Conservation (phyloP, 2,329 filamentous ascomycete genomes). For the Alternaria arborescens region DNA sequence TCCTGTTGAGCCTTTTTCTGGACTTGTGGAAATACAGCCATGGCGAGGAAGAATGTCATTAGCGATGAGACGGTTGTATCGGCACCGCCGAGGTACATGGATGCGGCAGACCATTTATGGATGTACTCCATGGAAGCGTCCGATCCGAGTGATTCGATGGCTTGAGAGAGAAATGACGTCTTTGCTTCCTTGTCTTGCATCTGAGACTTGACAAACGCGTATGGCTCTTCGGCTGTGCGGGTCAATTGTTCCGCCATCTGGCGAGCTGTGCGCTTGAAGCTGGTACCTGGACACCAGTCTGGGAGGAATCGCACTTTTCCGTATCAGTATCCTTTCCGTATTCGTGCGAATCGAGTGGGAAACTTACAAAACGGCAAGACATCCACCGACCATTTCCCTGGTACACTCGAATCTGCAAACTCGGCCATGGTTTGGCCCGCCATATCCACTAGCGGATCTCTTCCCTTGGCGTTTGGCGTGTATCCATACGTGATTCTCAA, state of each 20-base stretch:
- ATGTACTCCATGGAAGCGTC: constrained; percentile 46
- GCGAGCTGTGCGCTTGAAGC: constrained; percentile 55
- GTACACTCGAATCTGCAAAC: constrained; percentile 52
- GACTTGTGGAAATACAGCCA: constrained; percentile 59
- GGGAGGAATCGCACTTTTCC: constrained; percentile 52
- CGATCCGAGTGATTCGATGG: constrained; percentile 46
- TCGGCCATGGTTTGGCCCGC: constrained; percentile 53
- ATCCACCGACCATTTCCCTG: constrained; percentile 59
- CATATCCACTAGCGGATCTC: constrained; percentile 57
- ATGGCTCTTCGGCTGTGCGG: constrained; percentile 52
- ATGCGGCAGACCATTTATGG: constrained; percentile 55
- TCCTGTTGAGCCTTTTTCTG: constrained; percentile 59
- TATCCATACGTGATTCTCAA: constrained; percentile 53
- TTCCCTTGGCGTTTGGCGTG: constrained; percentile 50
- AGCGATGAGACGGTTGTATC: constrained; percentile 56
- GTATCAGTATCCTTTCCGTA: not conserved
- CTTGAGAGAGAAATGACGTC: constrained; percentile 53
- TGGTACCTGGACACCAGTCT: constrained; percentile 57
- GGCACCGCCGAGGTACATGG: constrained; percentile 57
- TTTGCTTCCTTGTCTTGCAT: constrained; percentile 44
- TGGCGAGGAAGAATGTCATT: constrained; percentile 60
- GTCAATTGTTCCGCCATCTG: constrained; percentile 46
- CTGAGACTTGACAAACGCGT: constrained; percentile 55
- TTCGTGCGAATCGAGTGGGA: rapidly evolving
- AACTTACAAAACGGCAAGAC: constrained; percentile 54